Base-by-base conservation (phyloP, 129 eudicot species). In the Helichrysum umbraculigerum region DNA sequence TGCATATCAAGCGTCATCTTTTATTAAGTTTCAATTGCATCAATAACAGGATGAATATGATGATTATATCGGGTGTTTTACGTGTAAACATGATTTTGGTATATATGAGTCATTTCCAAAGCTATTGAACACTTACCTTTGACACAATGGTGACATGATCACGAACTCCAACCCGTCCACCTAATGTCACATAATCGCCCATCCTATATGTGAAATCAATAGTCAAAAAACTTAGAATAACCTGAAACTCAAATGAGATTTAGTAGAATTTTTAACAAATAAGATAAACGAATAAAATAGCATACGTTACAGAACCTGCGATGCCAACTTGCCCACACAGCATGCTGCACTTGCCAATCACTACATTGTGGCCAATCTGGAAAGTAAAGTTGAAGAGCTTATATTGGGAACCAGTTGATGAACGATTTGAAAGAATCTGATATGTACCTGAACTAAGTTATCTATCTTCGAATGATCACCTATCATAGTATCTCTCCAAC, bases 321-420 rank as follows among this genome's bases (percentile, higher is more conserved):
- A 91, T 85, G 58, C 97, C 99, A 78, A 85, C 97, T 87, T 91
- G 99, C 35, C 99, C 97, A 76, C 97, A 94, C 20, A 94, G 62
- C 85, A 95, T 86, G 86, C 96, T 91, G 75, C 72, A 72, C 80
- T 89, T 89, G 35, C 97, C 96, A 30, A 91, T 86, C 70, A 84
- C 88, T 17, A 89, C 97, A 84, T 91, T 94, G 73, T 94, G 99
- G 30, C 88, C 97, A 59, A 94, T 89, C 94, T 95, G 88, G 82
- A 85, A 77, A 81, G 52, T 17, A 8, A 82, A 76, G 63, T 63
- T 28, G 30, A 52, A 62, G 10, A n/a, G n/a, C n/a, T n/a, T n/a
- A n/a, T n/a, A 5, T 32, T 64, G 61, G 57, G 52, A 35, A 56
- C 25, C 22, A 60, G 32, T 54, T 8, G 66, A 65, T 8, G 12